Evolutionary conservation across 1,284 basidiomycete species (phyloP).

Genomic region (Cystobasidiaceae sp.): DNA sequence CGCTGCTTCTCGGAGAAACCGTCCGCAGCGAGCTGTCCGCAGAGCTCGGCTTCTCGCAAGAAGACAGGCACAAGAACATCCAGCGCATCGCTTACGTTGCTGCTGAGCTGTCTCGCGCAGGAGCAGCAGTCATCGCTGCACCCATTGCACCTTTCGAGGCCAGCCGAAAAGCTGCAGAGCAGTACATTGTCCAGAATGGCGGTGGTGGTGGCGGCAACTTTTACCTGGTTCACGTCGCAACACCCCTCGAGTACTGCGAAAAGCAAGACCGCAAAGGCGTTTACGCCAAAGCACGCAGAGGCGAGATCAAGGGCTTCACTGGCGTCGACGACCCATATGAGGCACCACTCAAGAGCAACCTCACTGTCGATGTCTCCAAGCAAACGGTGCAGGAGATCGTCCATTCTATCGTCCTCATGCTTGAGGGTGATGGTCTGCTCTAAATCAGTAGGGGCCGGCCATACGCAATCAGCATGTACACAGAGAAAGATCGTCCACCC

Average conservation of each 20-base stretch:
- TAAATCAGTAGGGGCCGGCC: conserved; percentile 43
- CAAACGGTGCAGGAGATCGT: conserved; percentile 59
- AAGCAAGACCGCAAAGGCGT: conserved; percentile 77
- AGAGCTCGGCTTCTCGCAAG: conserved; percentile 67
- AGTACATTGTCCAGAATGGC: conserved; percentile 63
- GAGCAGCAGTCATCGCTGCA: conserved; percentile 89
- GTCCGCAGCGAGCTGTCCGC: conserved; percentile 69
- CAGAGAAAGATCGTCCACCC: too few species aligned
- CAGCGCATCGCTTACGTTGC: conserved; percentile 54
- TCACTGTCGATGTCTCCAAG: conserved; percentile 71
- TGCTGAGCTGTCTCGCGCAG: conserved; percentile 85
- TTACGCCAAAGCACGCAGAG: conserved; percentile 74
- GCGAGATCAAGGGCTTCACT: conserved; percentile 80
- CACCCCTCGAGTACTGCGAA: conserved; percentile 84
- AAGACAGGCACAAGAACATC: conserved; percentile 79
- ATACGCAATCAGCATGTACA: too few species aligned
- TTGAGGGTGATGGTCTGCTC: conserved; percentile 55
- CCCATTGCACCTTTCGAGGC: conserved; percentile 81
- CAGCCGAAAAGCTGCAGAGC: conserved; percentile 68
- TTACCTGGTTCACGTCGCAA: conserved; percentile 92
- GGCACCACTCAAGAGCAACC: conserved; percentile 69
- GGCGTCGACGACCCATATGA: conserved; percentile 86
- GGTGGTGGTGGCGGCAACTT: conserved; percentile 86
- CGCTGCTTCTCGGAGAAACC: conserved; percentile 83
- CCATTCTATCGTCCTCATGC: conserved; percentile 54